These are phyloP conservation scores for Leptodermis oblonga DNA, from an alignment of 257 asterid species.

Conservation along the genomic window DNA sequence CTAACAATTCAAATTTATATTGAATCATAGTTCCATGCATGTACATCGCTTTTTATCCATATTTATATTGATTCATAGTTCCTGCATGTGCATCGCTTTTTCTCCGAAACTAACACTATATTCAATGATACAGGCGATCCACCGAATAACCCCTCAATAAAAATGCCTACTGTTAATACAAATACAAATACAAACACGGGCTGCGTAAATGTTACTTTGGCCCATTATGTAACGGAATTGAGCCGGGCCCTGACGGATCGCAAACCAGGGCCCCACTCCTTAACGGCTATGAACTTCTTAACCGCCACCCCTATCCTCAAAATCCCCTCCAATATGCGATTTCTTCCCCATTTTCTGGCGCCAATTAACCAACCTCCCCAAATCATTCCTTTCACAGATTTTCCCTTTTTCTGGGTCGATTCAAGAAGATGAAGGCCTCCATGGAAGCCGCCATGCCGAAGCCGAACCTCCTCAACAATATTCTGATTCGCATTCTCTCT, in stretches of 20 bases:
- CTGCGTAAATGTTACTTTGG: too few species aligned
- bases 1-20: too few species aligned
- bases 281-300: constrained; percentile 4
- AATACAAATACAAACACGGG: too few species aligned
- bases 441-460: constrained; percentile 33
- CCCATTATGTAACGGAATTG: background rate
- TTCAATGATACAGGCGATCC: too few species aligned
- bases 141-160: too few species aligned
- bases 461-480: constrained; percentile 31
- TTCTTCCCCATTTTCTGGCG: constrained; percentile 10
- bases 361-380: background rate
- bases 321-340: constrained; percentile 15
- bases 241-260: background rate
- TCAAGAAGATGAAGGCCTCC: constrained; percentile 24
- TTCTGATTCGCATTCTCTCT: constrained; percentile 49
- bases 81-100: too few species aligned
- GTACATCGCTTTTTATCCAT: too few species aligned
- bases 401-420: background rate
- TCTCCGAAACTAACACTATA: too few species aligned
- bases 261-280: background rate
- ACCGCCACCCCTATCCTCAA: constrained; percentile 6
- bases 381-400: background rate
- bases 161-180: too few species aligned
- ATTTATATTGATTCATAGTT: too few species aligned
- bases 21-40: too few species aligned